Conservation (phyloP, 2,329 filamentous ascomycete genomes). For the Aschersonia sp. region DNA sequence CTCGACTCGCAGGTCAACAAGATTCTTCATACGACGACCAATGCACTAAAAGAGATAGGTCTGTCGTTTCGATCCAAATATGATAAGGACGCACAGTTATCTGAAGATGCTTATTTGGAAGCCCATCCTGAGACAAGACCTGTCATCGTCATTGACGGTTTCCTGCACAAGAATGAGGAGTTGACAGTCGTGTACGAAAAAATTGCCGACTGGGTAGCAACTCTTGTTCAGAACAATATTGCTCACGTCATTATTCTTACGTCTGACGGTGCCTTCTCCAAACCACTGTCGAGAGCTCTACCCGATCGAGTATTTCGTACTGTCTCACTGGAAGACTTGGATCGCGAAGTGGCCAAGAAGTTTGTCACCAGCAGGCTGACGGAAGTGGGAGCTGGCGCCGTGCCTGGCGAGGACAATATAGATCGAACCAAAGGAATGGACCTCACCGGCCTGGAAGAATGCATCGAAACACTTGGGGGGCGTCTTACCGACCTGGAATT, state of each 20-base stretch:
- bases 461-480: slow-evolving; percentile 71
- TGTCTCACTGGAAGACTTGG: slow-evolving; percentile 73
- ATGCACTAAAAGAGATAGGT: slow-evolving; percentile 64
- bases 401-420: slow-evolving; percentile 11
- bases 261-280: slow-evolving; percentile 75
- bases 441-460: slow-evolving; percentile 60
- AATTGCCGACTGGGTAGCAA: slow-evolving; percentile 78
- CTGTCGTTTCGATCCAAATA: slow-evolving; percentile 53
- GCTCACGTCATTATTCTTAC: slow-evolving; percentile 94
- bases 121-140: slow-evolving; percentile 72
- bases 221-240: slow-evolving; percentile 71
- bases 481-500: slow-evolving; percentile 93
- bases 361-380: slow-evolving; percentile 79
- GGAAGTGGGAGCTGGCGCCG: slow-evolving; percentile 20
- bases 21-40: slow-evolving; percentile 72
- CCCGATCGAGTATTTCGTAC: slow-evolving; percentile 85
- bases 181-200: slow-evolving; percentile 56
- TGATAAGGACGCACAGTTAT: slow-evolving; percentile 57
- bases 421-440: slow-evolving; percentile 20
- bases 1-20: slow-evolving; percentile 79
- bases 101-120: slow-evolving; percentile 78
- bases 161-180: slow-evolving; percentile 63
- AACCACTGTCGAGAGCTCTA: slow-evolving; percentile 71
- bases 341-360: slow-evolving; percentile 71
- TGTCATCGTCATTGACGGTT: slow-evolving; percentile 84